Base-by-base conservation (phyloP, 768 basidiomycete genomes). In the Lactarius indigo region DNA sequence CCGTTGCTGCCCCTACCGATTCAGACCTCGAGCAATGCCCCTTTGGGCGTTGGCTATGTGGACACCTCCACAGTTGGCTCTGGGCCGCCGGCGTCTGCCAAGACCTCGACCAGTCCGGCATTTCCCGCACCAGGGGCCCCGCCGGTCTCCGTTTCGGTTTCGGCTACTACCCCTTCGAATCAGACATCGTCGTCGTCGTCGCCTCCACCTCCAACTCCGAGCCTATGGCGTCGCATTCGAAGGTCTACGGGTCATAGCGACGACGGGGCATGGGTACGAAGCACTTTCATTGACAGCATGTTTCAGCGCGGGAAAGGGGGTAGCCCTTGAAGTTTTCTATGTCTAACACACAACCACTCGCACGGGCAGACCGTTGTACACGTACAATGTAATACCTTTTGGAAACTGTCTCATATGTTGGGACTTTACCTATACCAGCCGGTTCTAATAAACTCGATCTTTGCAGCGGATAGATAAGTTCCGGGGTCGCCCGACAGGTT, bases 181-280 rank as follows among this genome's bases (percentile, higher is more conserved):
- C 47, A 50, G 61, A 58, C 30, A 17, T 20, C 57, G n/a, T 33
- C 37, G 35, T 13, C 35, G 35, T 37, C 35, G 13, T 15, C 37
- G 37, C 15, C 61, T 20, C 47, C 56, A 54, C 15, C 30, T n/a
- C 33, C 62, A 5, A 59, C 31, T 9, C 61, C 50, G 33, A 59
- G 66, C 33, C 20, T 67, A 30, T 67, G 66, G 66, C 57, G 57
- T 35, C 66, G 66, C 41, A 39, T 63, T 30, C 57, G 65, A 37
- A 69, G 57, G 37, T 59, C 59, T 42, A 64, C 63, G 13, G 54
- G 50, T 7, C 39, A 65, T 31, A 42, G 50, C 30, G 54, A 58
- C 26, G 59, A 65, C 7, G 37, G 41, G 15, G 20, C 13, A n/a
- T 37, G 52, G 57, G 44, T 63, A 30, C 47, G 65, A 58, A 56